Percentiles rank a stretch among this genome's conserved stretches.
These are phyloP conservation scores for Lunularia cruciata DNA, from an alignment of 225 moss, liverwort and hornwort genomes.

Conservation along the genomic window DNA sequence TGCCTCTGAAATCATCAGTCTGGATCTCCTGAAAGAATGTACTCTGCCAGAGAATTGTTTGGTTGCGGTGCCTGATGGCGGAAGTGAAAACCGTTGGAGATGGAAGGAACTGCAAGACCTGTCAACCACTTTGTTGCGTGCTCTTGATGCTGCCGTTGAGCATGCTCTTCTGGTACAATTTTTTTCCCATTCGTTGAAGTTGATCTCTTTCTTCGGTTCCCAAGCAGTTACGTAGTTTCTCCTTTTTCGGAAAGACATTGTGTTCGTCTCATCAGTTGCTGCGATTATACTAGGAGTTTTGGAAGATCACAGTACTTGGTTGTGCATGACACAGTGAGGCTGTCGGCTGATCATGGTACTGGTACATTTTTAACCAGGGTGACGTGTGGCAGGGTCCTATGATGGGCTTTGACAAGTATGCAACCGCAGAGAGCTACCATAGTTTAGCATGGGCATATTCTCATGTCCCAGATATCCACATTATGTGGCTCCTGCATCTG, in stretches of 20 bases:
- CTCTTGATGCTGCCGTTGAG: constrained; percentile 90
- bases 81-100: constrained; percentile 61
- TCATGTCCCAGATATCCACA: constrained; percentile 92
- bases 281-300: too few species aligned
- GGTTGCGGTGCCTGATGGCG: constrained; percentile 56
- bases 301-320: too few species aligned
- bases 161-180: constrained; percentile 76
- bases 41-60: constrained; percentile 66
- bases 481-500: constrained; percentile 97
- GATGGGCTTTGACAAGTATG: constrained; percentile 77
- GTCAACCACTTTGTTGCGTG: constrained; percentile 66
- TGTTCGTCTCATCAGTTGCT: too few species aligned
- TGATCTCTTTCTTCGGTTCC: background rate
- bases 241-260: too few species aligned
- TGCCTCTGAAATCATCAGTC: constrained; percentile 59
- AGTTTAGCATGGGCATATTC: constrained; percentile 90
- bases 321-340: too few species aligned
- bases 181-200: background rate
- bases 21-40: constrained; percentile 76
- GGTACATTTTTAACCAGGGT: background rate
- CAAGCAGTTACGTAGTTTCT: too few species aligned
- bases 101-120: constrained; percentile 82
- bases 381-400: constrained; percentile 58
- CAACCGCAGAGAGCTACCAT: constrained; percentile 88
- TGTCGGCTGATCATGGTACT: background rate